Conservation (phyloP, 352 stramenopile species). For the Globisporangium nagaii region DNA sequence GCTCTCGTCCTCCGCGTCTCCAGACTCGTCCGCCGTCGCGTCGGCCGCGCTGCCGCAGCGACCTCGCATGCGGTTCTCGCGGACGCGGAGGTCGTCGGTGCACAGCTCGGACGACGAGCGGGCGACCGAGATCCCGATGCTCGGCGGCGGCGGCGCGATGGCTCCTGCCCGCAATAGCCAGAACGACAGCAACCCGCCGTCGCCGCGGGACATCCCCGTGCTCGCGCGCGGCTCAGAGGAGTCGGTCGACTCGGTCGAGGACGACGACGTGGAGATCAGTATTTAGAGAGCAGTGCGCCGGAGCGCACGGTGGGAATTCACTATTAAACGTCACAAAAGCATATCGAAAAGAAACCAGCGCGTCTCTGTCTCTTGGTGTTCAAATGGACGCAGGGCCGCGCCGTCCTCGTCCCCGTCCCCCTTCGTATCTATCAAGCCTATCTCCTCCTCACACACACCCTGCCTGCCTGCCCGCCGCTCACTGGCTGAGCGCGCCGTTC, state of each 20-base stretch:
- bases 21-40: neutral
- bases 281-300: conserved; percentile 4
- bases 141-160: neutral
- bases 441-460: no score
- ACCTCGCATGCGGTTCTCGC: conserved; percentile 2
- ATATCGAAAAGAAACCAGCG: conserved; percentile 6
- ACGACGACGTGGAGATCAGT: conserved; percentile 17
- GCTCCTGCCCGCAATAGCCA: neutral
- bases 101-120: neutral
- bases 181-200: neutral
- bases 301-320: no score
- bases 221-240: conserved; percentile 12
- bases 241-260: conserved; percentile 15
- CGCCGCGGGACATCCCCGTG: conserved; percentile 13
- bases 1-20: neutral
- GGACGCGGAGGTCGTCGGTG: neutral
- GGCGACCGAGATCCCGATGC: conserved; percentile 9
- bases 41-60: neutral
- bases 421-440: conserved; percentile 3
- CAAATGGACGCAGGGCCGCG: conserved; percentile 1
- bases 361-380: neutral
- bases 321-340: conserved; percentile 6
- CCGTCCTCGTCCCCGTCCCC: neutral
- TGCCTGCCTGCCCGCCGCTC: no score
- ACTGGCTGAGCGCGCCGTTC: conserved; percentile 1